Conservation (phyloP, 2,329 filamentous ascomycete species). For the Diaporthe vaccinii region DNA sequence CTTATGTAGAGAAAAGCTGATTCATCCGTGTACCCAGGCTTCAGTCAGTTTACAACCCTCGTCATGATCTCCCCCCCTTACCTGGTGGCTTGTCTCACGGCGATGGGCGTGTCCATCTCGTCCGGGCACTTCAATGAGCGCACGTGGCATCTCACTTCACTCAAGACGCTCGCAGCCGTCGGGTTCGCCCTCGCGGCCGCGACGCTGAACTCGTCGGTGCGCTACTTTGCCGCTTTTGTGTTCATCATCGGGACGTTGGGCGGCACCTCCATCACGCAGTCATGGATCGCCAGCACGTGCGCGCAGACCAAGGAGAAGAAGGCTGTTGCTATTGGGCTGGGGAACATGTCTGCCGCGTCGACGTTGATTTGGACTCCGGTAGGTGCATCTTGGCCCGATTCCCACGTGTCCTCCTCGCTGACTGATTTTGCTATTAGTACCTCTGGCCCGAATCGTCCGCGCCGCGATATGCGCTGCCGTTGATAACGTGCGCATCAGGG, state of each 20-base stretch:
- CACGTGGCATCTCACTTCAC: conserved; percentile 60
- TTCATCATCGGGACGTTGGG: conserved; percentile 55
- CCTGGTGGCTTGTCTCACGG: conserved; percentile 55
- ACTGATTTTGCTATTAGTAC: background rate
- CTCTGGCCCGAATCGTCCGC: conserved; percentile 16
- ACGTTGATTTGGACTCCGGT: conserved; percentile 31
- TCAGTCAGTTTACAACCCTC: conserved; percentile 58
- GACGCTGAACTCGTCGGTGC: conserved; percentile 47
- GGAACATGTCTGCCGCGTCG: background rate
- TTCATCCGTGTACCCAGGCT: conserved; percentile 44
- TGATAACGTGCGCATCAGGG: background rate
- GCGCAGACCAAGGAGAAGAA: conserved; percentile 63
- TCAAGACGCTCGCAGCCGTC: conserved; percentile 55
- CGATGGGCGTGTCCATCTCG: conserved; percentile 52
- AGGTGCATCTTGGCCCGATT: background rate
- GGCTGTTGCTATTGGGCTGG: conserved; percentile 54
- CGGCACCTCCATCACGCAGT: conserved; percentile 59
- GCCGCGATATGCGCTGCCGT: conserved; percentile 18
- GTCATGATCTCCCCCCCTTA: conserved; percentile 63
- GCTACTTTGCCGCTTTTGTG: conserved; percentile 52
- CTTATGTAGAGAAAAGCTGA: background rate
- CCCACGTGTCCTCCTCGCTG: background rate
- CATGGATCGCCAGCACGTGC: conserved; percentile 56
- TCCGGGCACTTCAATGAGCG: conserved; percentile 62
- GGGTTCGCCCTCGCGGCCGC: conserved; percentile 52